Evolutionary conservation across 352 stramenopile species (phyloP), one percentile per base, ranked within the genome.

Genomic region (Globisporangium ultimum): DNA sequence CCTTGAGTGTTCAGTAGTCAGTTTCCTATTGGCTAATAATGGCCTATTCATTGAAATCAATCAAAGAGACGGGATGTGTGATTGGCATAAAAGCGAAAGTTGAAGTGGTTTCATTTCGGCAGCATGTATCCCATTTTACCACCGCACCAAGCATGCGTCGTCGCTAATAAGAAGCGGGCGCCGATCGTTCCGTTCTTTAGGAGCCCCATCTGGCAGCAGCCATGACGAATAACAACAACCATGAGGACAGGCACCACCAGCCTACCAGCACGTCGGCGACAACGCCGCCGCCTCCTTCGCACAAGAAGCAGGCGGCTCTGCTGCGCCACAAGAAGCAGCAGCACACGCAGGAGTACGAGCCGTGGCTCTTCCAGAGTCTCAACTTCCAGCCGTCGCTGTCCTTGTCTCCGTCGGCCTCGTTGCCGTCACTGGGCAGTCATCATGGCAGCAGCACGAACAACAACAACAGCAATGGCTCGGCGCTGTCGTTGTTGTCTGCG

Each of bases 351-450:
- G 36, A 75, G 12, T 67, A 80, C 43, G 71, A 90, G 55, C 78
- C 78, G 13, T 91, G 81, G 81, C 66, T 91, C 20, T 90, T 89
- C 69, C 81, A 89, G 54, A 91, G 78, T 52, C 53, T 78, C 11
- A 78, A 71, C 32, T 62, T 83, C 24, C 52, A 64, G 11, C 66
- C 54, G 1, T 66, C 57, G n/a, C 48, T 64, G 3, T 49, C 51
- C 38, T 41, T 64, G 3, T 49, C 51, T 28, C n/a, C 46, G 21
- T 24, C 49, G 7, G 24, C 24, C n/a, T 52, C 48, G 20, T 46
- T 43, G 3, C 53, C 54, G 1, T 20, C 51, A 14, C 43, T 60
- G 7, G 40, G 34, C 20, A 22, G 28, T 50, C 14, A 51, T 9
- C 2, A 34, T 43, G 22, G 24, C 54, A 32, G 21, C 38, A 18